Conservation (phyloP, 345 rosid species). For the Brassica incana region DNA sequence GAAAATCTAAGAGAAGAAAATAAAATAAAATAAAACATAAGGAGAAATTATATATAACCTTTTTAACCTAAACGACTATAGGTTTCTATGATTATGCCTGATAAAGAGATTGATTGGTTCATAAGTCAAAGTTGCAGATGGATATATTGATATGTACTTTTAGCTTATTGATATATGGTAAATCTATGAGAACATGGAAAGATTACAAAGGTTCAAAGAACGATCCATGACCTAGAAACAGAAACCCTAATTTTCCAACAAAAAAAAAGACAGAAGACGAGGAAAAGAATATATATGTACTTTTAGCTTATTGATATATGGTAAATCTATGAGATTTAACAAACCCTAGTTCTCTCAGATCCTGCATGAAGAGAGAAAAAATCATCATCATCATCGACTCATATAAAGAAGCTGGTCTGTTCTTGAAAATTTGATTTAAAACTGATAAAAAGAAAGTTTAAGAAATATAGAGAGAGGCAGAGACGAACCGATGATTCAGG, state of each 20-base stretch:
- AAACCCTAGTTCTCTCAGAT: constrained; percentile 29
- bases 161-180: neutral
- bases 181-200: constrained; percentile 30
- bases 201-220: constrained; percentile 28
- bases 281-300: neutral
- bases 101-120: neutral
- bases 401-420: neutral
- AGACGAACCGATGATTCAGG: constrained; percentile 38
- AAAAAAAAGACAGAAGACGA: neutral
- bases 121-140: constrained; percentile 9
- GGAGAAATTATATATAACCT: neutral
- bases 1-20: neutral
- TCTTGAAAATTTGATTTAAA: neutral
- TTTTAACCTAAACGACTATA: neutral
- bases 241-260: constrained; percentile 1
- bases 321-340: neutral
- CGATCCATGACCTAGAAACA: constrained; percentile 24
- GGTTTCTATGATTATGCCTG: neutral
- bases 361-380: constrained; percentile 23
- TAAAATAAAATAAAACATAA: neutral
- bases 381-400: constrained; percentile 11
- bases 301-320: too few relatives aligned
- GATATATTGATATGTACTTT: neutral
- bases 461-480: constrained; percentile 7
- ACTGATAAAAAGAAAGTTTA: neutral